Percentiles rank a stretch among this genome's conserved stretches.
phyloP scores from a whole-genome alignment of 2,329 filamentous ascomycete genomes.

The Botrytis byssoidea region DNA sequence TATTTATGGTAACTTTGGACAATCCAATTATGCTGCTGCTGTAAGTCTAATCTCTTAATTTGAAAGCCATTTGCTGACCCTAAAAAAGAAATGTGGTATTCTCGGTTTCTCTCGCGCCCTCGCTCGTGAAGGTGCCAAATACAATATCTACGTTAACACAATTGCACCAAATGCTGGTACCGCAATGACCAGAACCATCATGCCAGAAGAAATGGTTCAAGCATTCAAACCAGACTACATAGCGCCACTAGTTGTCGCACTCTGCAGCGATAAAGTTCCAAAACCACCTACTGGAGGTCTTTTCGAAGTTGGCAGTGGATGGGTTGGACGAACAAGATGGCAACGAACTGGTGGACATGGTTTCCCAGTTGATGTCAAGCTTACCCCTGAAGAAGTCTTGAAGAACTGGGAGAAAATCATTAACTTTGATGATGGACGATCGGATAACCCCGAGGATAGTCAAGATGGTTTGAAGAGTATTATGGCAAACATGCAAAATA shows the following conservation, averaged over 20 bases:
- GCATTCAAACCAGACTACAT: conserved; percentile 99
- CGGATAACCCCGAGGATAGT: conserved; percentile 79
- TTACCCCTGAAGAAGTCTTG: conserved; percentile 81
- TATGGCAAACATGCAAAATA: conserved; percentile 82
- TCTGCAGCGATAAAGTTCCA: conserved; percentile 82
- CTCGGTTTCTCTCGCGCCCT: conserved; percentile 92
- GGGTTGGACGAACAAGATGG: conserved; percentile 91
- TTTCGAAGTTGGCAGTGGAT: conserved; percentile 93
- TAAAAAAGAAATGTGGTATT: conserved; percentile 78
- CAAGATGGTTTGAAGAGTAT: conserved; percentile 76
- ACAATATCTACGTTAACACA: conserved; percentile 98
- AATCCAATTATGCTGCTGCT: conserved; percentile 93
- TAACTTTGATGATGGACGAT: conserved; percentile 83
- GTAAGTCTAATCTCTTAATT: conserved; percentile 53
- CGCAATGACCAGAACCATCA: conserved; percentile 86
- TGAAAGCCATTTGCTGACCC: conserved; percentile 9
- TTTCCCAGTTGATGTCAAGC: conserved; percentile 81
- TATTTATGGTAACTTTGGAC: conserved; percentile 98
- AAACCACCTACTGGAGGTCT: conserved; percentile 80
- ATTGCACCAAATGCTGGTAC: conserved; percentile 98
- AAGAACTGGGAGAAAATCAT: conserved; percentile 75
- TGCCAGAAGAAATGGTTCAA: conserved; percentile 97
- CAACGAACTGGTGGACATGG: conserved; percentile 85
- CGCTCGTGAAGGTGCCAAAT: conserved; percentile 89
- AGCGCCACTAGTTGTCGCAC: conserved; percentile 84